Evolutionary conservation across 345 rosid genomes (phyloP).

Genomic region (Corymbia maculata): DNA sequence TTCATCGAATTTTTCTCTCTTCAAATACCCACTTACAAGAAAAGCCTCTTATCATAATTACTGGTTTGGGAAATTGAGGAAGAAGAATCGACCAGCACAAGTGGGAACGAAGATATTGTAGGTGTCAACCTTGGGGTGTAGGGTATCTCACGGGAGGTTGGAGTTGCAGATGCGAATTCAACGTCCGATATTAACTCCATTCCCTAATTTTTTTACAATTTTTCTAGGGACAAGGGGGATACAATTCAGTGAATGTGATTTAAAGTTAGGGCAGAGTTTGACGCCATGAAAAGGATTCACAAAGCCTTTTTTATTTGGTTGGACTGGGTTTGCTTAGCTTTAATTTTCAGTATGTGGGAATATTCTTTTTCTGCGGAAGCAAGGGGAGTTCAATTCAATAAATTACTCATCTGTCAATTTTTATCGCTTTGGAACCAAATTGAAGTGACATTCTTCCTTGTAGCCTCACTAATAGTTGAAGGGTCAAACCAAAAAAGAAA

Average conservation of each 20-base stretch:
- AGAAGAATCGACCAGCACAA: neutral
- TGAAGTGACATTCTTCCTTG: neutral
- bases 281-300: neutral
- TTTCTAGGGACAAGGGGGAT: neutral
- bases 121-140: neutral
- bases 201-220: neutral
- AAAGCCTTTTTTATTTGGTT: neutral
- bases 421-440: neutral
- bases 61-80: neutral
- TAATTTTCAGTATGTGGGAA: neutral
- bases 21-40: neutral
- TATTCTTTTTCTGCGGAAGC: neutral
- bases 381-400: neutral
- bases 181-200: neutral
- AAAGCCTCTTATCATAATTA: neutral
- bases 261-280: neutral
- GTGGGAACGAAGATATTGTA: neutral
- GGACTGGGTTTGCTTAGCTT: neutral
- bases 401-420: neutral
- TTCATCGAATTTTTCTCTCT: neutral
- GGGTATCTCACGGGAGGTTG: neutral
- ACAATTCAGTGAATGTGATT: neutral
- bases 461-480: neutral
- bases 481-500: neutral
- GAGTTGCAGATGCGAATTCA: neutral